Evolutionary conservation across 2,329 filamentous ascomycete species (phyloP).

Genomic region (Parastagonospora avenae): DNA sequence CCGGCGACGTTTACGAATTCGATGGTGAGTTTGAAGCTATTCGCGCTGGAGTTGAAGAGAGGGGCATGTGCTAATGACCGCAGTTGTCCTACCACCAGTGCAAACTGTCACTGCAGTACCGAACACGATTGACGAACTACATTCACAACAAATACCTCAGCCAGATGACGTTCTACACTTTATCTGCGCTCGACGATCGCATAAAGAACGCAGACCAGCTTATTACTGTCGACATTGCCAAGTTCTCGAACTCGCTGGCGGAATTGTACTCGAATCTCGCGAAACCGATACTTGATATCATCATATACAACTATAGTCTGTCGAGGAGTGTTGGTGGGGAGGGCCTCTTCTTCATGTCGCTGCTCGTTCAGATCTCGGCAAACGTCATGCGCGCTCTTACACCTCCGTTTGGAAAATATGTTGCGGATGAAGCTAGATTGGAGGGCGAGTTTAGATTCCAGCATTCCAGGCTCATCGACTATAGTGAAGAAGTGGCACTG

Average conservation of each 20-base stretch:
- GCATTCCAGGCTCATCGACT: constrained; percentile 92
- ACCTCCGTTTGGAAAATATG: constrained; percentile 95
- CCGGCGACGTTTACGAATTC: constrained; percentile 98
- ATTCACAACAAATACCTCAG: constrained; percentile 96
- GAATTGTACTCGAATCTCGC: constrained; percentile 96
- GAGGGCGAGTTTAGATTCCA: constrained; percentile 97
- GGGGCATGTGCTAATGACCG: constrained; percentile 19
- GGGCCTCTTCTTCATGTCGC: constrained; percentile 91
- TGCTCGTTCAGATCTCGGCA: constrained; percentile 91
- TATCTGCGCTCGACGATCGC: constrained; percentile 91
- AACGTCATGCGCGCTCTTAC: constrained; percentile 92
- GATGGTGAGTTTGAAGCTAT: constrained; percentile 69
- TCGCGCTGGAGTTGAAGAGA: neutral
- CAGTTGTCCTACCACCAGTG: constrained; percentile 96
- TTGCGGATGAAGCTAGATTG: constrained; percentile 90
- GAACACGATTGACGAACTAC: constrained; percentile 88
- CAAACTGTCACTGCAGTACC: constrained; percentile 89
- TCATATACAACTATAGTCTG: constrained; percentile 93
- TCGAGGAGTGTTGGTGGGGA: constrained; percentile 96
- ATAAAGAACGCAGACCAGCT: constrained; percentile 99
- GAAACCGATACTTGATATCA: constrained; percentile 92
- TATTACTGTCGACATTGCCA: constrained; percentile 93
- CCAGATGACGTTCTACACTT: constrained; percentile 97
- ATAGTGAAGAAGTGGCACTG: constrained; percentile 91
- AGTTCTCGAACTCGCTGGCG: constrained; percentile 93